A percentile compares a stretch with the other conserved stretches of the same genome.
Evolutionary conservation across 257 asterid species (phyloP).

Genomic region (Plantago elongata): DNA sequence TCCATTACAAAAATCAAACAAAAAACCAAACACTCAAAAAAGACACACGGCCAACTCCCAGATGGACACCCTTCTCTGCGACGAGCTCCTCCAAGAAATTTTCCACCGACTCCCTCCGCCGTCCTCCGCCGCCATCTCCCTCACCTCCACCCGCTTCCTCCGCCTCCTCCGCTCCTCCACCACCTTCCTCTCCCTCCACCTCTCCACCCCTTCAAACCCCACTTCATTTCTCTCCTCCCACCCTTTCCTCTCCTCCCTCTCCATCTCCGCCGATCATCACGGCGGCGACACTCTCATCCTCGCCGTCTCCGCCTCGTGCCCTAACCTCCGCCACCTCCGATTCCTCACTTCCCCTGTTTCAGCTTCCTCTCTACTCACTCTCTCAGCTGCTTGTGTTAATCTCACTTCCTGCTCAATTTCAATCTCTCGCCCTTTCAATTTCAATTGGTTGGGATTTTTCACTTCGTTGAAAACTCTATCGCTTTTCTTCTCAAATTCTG

Average conservation of each 20-base stretch:
- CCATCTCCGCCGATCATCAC: constrained; percentile 22
- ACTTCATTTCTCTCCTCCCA: constrained; percentile 42
- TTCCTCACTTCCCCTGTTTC: constrained; percentile 42
- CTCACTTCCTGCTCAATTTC: constrained; percentile 51
- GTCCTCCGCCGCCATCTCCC: constrained; percentile 43
- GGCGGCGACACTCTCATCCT: constrained; percentile 28
- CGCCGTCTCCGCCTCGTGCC: constrained; percentile 45
- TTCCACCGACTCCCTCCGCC: constrained; percentile 71
- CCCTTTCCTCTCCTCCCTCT: constrained; percentile 50
- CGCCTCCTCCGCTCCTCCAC: constrained; percentile 68
- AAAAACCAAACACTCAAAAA: neutral
- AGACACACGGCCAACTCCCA: neutral
- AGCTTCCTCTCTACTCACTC: constrained; percentile 28
- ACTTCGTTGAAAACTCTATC: constrained; percentile 42
- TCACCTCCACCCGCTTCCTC: constrained; percentile 64
- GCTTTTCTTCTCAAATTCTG: constrained; percentile 28
- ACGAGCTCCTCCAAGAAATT: constrained; percentile 74
- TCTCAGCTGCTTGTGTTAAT: constrained; percentile 40
- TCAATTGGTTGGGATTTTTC: constrained; percentile 47
- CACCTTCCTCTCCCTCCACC: constrained; percentile 43
- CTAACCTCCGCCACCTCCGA: constrained; percentile 43
- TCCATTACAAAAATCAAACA: neutral
- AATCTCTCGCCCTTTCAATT: constrained; percentile 43
- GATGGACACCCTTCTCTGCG: constrained; percentile 71
- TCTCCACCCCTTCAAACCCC: constrained; percentile 31